Conservation (phyloP, 108 stramenopile species). For the Nitzschia sp. region DNA sequence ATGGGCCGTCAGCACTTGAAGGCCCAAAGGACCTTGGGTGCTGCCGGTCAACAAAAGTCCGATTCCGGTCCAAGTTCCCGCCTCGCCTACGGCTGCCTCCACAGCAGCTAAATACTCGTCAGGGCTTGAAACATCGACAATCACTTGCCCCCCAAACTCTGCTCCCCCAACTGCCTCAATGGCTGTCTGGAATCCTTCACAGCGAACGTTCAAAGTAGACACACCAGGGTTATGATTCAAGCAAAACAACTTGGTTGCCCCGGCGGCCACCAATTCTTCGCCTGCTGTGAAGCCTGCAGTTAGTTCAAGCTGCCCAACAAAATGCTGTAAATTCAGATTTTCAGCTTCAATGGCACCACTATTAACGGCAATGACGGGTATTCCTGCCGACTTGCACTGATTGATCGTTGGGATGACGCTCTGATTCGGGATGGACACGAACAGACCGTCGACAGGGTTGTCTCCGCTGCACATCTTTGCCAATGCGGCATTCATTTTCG, state of each 20-base stretch:
- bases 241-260: conserved; percentile 13
- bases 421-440: conserved; percentile 24
- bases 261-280: neutral
- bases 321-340: conserved; percentile 14
- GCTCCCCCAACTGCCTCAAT: conserved; percentile 4
- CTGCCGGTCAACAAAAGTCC: conserved; percentile 16
- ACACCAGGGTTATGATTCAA: conserved; percentile 19
- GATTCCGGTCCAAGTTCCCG: conserved; percentile 24
- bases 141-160: conserved; percentile 1
- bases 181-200: conserved; percentile 24
- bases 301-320: conserved; percentile 12
- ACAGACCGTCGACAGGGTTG: conserved; percentile 31
- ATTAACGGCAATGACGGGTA: conserved; percentile 24
- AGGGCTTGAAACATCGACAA: neutral
- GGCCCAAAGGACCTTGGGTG: neutral
- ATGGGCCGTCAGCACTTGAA: conserved; percentile 2
- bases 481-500: conserved; percentile 16
- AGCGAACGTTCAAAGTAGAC: conserved; percentile 21
- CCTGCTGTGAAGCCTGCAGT: conserved; percentile 10
- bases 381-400: conserved; percentile 3
- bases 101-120: conserved; percentile 1
- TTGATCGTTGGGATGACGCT: neutral
- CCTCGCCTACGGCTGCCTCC: conserved; percentile 16
- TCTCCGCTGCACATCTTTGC: conserved; percentile 6
- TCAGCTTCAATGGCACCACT: neutral